Conservation (phyloP, 140 eudicot genomes). For the Cichorium intybus region DNA sequence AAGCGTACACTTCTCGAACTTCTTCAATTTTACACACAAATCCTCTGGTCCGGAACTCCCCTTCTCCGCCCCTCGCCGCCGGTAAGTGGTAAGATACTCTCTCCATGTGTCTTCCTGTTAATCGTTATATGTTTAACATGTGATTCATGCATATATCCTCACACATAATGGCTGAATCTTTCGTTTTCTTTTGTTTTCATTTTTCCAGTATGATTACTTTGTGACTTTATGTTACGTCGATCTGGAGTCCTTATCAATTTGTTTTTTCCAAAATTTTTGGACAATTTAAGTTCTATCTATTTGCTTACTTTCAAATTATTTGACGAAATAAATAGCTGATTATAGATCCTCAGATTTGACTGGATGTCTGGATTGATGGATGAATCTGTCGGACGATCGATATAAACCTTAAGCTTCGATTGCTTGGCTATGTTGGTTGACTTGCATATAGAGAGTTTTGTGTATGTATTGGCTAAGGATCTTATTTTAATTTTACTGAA, state of each 20-base stretch:
- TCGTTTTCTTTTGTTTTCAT: not conserved
- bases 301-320: not conserved
- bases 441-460: not conserved
- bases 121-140: not conserved
- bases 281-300: not conserved
- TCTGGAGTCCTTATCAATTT: conserved; percentile 10
- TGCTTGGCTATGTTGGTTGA: conserved; percentile 1
- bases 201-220: conserved; percentile 11
- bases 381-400: conserved; percentile 8
- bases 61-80: not conserved
- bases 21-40: conserved; percentile 19
- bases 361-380: not conserved
- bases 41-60: conserved; percentile 13
- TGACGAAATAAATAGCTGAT: conserved; percentile 10
- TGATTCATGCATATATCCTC: not conserved
- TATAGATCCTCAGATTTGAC: conserved; percentile 24
- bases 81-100: conserved; percentile 23
- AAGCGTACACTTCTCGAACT: conserved; percentile 15
- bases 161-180: not conserved
- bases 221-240: conserved; percentile 21
- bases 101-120: not conserved
- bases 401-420: not conserved
- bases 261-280: not conserved
- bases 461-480: not conserved
- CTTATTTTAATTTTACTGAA: not conserved